Conservation (phyloP, 768 basidiomycete species). For the Lanmaoa pseudosensibilis region DNA sequence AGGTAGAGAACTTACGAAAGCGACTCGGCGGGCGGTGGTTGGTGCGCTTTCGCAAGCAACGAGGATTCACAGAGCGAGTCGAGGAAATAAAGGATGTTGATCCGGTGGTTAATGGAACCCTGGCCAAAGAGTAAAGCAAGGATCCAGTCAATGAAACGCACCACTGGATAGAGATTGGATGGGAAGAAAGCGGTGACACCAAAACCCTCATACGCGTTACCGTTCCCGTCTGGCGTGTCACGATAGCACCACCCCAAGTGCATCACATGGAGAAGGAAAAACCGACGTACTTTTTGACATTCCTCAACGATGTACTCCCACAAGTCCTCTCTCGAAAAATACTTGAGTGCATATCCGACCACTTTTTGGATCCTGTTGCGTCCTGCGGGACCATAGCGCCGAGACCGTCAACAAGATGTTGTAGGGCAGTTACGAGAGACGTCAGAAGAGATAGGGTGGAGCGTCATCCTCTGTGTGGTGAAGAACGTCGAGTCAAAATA, state of each 20-base stretch:
- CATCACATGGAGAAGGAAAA: background rate
- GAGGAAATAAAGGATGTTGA: too few relatives aligned
- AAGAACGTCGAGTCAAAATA: background rate
- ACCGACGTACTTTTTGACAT: constrained; percentile 68
- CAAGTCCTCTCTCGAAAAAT: constrained; percentile 80
- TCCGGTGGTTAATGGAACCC: too few relatives aligned
- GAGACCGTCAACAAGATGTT: background rate
- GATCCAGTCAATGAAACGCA: too few relatives aligned
- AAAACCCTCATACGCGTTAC: background rate
- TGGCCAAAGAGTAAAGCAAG: too few relatives aligned
- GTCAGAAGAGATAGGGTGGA: background rate
- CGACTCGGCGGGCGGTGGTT: too few relatives aligned
- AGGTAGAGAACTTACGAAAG: too few relatives aligned
- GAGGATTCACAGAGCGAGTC: too few relatives aligned
- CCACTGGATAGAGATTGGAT: background rate
- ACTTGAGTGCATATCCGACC: constrained; percentile 81
- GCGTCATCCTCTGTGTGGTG: background rate
- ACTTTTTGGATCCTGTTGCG: constrained; percentile 85
- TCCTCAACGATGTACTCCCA: constrained; percentile 95
- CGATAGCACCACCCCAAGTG: background rate
- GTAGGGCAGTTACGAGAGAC: background rate
- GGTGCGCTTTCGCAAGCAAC: too few relatives aligned
- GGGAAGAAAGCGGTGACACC: too few relatives aligned
- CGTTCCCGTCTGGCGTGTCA: background rate
- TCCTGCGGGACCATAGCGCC: constrained; percentile 40